Percentiles rank a stretch among this genome's conserved stretches.
Conservation (phyloP, 768 basidiomycete genomes). For the Leccinum olivaceopallidum region DNA sequence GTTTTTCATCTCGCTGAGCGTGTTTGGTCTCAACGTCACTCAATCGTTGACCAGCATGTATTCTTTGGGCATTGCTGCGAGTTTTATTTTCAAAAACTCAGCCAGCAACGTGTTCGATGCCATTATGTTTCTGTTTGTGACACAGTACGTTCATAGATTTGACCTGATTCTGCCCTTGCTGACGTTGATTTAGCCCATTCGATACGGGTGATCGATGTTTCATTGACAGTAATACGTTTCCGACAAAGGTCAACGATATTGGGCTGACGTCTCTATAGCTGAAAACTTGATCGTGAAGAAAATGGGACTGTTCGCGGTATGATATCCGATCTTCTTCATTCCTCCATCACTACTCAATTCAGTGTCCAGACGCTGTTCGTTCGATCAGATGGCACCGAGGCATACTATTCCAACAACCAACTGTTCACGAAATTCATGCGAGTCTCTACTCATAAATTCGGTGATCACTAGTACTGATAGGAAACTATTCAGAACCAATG, state of each 20-base stretch:
- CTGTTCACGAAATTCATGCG: conserved; percentile 76
- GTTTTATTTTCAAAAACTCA: conserved; percentile 79
- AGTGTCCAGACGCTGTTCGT: conserved; percentile 59
- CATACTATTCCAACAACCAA: conserved; percentile 81
- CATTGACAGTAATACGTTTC: conserved; percentile 50
- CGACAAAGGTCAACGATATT: neutral
- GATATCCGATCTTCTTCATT: conserved; percentile 12
- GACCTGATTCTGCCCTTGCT: conserved; percentile 3
- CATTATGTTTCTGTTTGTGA: conserved; percentile 81
- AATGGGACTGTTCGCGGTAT: conserved; percentile 75
- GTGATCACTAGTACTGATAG: neutral
- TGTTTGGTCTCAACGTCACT: conserved; percentile 70
- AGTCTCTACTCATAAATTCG: conserved; percentile 21
- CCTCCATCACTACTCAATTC: neutral
- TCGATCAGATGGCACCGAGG: conserved; percentile 73
- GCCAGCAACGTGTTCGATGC: conserved; percentile 75
- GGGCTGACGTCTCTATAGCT: conserved; percentile 36
- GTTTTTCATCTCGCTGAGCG: conserved; percentile 71
- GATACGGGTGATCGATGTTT: conserved; percentile 85
- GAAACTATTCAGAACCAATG: conserved; percentile 53
- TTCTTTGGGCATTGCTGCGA: conserved; percentile 68
- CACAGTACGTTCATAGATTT: conserved; percentile 58
- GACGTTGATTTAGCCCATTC: conserved; percentile 52
- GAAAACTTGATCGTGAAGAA: conserved; percentile 77
- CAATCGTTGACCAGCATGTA: conserved; percentile 71